These are phyloP conservation scores for Diaporthe nobilis DNA, from an alignment of 2,329 filamentous ascomycete species.

Conservation along the genomic window DNA sequence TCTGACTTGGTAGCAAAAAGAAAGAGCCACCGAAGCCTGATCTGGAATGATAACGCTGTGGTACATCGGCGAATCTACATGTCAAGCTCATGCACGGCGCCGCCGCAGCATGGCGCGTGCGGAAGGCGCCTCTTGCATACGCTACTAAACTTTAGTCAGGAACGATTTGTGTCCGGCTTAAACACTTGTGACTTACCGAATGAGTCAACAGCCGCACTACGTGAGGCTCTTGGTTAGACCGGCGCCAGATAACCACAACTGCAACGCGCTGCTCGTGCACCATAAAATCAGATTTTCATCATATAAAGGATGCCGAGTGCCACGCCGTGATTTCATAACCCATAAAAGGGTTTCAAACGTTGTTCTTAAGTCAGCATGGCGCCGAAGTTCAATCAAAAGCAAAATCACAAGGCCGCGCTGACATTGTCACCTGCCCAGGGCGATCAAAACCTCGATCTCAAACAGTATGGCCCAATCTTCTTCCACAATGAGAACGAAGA, in stretches of 20 bases:
- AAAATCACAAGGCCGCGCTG: background rate
- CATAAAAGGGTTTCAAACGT: background rate
- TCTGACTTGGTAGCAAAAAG: no score
- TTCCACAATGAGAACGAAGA: slow-evolving; percentile 28
- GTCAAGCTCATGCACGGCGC: no score
- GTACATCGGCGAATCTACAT: background rate
- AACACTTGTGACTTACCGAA: background rate
- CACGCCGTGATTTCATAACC: background rate
- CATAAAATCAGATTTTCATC: background rate
- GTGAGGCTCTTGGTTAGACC: background rate
- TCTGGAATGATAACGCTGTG: no score
- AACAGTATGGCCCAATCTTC: background rate
- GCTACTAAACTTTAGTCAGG: background rate
- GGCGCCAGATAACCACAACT: background rate
- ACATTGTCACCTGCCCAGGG: no score
- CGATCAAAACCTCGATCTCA: background rate
- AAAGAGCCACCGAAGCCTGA: no score
- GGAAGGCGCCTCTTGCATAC: background rate
- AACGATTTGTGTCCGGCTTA: background rate
- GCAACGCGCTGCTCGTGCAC: background rate
- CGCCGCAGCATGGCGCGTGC: no score
- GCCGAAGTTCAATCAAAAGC: background rate
- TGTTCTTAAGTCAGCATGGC: background rate
- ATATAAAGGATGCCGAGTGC: background rate
- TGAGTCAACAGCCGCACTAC: background rate